Percentiles rank a stretch among this genome's conserved stretches.
Evolutionary conservation across 306 rosid genomes (phyloP).

Genomic region (Quercus glauca): DNA sequence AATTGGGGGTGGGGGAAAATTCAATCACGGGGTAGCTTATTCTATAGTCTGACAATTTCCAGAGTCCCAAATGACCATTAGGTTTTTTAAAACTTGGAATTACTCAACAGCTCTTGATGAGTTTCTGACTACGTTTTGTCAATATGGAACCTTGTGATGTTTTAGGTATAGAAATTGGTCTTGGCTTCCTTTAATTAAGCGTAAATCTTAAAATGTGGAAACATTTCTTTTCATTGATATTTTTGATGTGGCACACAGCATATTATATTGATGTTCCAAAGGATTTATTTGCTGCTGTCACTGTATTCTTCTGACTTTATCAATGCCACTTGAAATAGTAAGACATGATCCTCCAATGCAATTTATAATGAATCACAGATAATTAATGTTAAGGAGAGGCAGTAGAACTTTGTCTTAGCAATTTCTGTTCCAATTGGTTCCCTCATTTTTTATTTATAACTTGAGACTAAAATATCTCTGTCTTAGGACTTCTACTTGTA

Average conservation of each 20-base stretch:
- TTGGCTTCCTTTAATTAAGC: neutral
- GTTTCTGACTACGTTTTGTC: neutral
- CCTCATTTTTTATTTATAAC: neutral
- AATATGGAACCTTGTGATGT: neutral
- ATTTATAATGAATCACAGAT: neutral
- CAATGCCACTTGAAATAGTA: neutral
- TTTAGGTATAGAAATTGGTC: neutral
- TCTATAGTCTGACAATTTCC: neutral
- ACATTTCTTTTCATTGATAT: neutral
- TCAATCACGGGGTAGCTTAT: neutral
- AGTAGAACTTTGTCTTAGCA: neutral
- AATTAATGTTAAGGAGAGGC: neutral
- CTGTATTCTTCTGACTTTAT: neutral
- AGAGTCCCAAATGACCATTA: neutral
- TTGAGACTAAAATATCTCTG: neutral
- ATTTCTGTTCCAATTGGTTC: neutral
- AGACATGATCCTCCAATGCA: neutral
- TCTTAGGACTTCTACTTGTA: neutral
- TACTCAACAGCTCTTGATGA: neutral
- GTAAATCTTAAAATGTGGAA: neutral
- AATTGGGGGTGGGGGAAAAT: neutral
- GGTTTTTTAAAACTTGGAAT: neutral
- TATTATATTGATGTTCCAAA: neutral
- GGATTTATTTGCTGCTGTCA: neutral
- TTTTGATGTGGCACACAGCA: neutral